Conservation (phyloP, 805 yeast genomes). For the Saccharomycopsis schoenii region DNA sequence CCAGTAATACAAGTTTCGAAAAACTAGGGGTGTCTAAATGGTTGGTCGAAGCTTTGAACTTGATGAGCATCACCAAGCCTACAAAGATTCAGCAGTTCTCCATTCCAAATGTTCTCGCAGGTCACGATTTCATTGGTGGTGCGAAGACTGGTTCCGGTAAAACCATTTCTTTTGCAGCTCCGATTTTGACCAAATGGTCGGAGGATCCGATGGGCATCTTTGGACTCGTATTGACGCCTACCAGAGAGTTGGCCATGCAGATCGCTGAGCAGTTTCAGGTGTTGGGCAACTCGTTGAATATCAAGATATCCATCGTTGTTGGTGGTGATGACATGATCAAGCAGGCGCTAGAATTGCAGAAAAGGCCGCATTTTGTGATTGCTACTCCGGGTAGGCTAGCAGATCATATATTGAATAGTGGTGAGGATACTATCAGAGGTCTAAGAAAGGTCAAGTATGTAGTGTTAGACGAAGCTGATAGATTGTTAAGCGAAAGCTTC, state of each 20-base stretch:
- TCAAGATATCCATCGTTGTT: slow-evolving; percentile 72
- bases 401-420: slow-evolving; percentile 78
- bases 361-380: slow-evolving; percentile 84
- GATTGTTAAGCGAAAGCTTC: slow-evolving; percentile 75
- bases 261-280: slow-evolving; percentile 96
- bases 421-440: slow-evolving; percentile 79
- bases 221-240: slow-evolving; percentile 85
- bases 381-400: slow-evolving; percentile 98
- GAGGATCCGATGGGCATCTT: slow-evolving; percentile 89
- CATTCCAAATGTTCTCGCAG: slow-evolving; percentile 76
- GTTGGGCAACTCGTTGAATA: slow-evolving; percentile 79
- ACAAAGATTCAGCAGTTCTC: slow-evolving; percentile 82
- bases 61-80: slow-evolving; percentile 78
- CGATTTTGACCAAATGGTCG: slow-evolving; percentile 91
- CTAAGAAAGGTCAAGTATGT: slow-evolving; percentile 67
- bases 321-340: slow-evolving; percentile 95
- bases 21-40: slow-evolving; percentile 74
- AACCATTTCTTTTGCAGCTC: slow-evolving; percentile 96
- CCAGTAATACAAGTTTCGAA: slow-evolving; percentile 31
- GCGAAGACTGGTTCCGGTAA: slow-evolving; percentile 98
- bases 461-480: slow-evolving; percentile 94
- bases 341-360: slow-evolving; percentile 74
- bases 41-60: slow-evolving; percentile 68
- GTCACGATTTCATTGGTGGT: slow-evolving; percentile 93
- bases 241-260: slow-evolving; percentile 89